Evolutionary conservation across 805 yeast genomes (phyloP).

Genomic region (Lachancea kluyveri): DNA sequence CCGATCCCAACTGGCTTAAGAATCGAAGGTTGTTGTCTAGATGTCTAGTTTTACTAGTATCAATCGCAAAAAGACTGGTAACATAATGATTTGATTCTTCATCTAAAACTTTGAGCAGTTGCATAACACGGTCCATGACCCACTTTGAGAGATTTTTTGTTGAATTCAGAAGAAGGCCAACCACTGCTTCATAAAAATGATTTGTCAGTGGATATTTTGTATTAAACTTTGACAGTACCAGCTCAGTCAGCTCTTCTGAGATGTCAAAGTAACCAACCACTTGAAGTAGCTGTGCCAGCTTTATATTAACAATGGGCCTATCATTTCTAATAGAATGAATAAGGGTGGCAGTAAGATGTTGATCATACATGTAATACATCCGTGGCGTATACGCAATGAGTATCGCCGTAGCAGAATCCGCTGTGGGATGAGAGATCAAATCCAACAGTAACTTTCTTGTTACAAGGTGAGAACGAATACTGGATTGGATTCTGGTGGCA

Average conservation of each 20-base stretch:
- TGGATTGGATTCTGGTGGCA: constrained; percentile 44
- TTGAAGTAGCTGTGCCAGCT: constrained; percentile 1
- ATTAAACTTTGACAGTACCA: background rate
- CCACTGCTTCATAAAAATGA: constrained; percentile 1
- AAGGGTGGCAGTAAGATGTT: background rate
- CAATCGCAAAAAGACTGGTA: background rate
- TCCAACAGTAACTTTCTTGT: constrained; percentile 22
- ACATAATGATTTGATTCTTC: background rate
- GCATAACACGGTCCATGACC: background rate
- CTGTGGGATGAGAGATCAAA: background rate
- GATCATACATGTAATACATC: constrained; percentile 1
- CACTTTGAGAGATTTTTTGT: background rate
- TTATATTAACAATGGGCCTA: constrained; percentile 2
- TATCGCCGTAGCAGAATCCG: background rate
- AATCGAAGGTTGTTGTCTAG: background rate
- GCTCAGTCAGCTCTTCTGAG: background rate
- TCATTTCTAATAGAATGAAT: constrained; percentile 2
- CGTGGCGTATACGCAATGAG: constrained; percentile 2
- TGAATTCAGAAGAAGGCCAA: constrained; percentile 1
- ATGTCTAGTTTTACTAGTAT: background rate
- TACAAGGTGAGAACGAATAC: constrained; percentile 37
- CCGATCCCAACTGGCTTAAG: background rate
- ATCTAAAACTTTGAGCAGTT: background rate
- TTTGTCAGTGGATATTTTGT: background rate
- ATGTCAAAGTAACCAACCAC: background rate